Evolutionary conservation across 202 grass and related monocot genomes (phyloP).

Genomic region (Dendrocalamus latiflorus): DNA sequence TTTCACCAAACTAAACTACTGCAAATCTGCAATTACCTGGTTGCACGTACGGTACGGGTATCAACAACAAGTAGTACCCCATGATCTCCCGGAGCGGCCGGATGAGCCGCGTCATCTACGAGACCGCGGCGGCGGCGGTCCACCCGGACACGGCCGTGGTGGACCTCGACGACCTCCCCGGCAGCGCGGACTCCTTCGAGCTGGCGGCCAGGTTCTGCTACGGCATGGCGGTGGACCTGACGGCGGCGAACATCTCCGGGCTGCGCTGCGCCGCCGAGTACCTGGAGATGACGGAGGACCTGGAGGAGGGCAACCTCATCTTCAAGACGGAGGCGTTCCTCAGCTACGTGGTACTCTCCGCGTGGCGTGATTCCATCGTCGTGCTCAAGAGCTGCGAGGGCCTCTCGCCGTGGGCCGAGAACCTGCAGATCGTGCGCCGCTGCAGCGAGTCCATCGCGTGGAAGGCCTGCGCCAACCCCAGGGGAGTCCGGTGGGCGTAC

Average conservation of each 20-base stretch:
- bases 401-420: slow-evolving; percentile 89
- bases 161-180: slow-evolving; percentile 63
- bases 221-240: slow-evolving; percentile 85
- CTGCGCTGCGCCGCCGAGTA: slow-evolving; percentile 88
- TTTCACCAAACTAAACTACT: background rate
- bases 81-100: slow-evolving; percentile 79
- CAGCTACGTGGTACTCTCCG: slow-evolving; percentile 94
- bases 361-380: slow-evolving; percentile 89
- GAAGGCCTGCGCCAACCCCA: slow-evolving; percentile 93
- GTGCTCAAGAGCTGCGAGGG: slow-evolving; percentile 92
- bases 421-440: slow-evolving; percentile 90
- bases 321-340: slow-evolving; percentile 98
- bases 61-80: slow-evolving; percentile 48
- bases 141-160: slow-evolving; percentile 40
- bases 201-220: slow-evolving; percentile 93
- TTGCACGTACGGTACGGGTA: background rate
- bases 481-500: slow-evolving; percentile 85
- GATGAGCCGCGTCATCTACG: slow-evolving; percentile 79
- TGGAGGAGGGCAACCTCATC: slow-evolving; percentile 97
- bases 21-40: no score
- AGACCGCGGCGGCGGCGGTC: slow-evolving; percentile 17
- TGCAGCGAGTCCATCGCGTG: slow-evolving; percentile 99
- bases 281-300: slow-evolving; percentile 97
- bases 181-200: slow-evolving; percentile 68
- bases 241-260: slow-evolving; percentile 78